Conservation (phyloP, 2,329 filamentous ascomycete genomes). For the Cryphonectria carpinicola region DNA sequence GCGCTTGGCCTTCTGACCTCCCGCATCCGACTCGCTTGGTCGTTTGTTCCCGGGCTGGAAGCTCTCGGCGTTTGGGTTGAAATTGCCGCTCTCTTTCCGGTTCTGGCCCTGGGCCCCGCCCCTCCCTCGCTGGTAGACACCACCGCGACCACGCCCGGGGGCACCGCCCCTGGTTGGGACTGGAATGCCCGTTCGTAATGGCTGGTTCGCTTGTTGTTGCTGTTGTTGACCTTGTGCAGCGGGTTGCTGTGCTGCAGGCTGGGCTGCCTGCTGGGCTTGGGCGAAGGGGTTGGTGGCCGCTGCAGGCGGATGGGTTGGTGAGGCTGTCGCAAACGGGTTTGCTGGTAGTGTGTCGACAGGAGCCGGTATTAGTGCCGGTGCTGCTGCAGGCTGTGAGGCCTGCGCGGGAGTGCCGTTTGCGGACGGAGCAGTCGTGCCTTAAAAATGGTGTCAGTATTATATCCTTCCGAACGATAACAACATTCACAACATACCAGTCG, state of each 20-base stretch:
- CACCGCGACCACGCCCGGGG: slow-evolving; percentile 33
- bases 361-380: not conserved
- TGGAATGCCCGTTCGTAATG: slow-evolving; percentile 33
- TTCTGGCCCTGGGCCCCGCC: slow-evolving; percentile 40
- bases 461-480: not conserved
- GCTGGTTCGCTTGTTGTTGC: slow-evolving; percentile 21
- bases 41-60: slow-evolving; percentile 61
- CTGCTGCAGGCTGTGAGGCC: slow-evolving; percentile 23
- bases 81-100: slow-evolving; percentile 45
- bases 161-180: slow-evolving; percentile 33
- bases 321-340: slow-evolving; percentile 28
- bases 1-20: slow-evolving; percentile 38
- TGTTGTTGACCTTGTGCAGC: slow-evolving; percentile 10
- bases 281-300: slow-evolving; percentile 18
- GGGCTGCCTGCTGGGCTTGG: slow-evolving; percentile 23
- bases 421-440: slow-evolving; percentile 17
- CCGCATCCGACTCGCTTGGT: slow-evolving; percentile 45
- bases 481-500: slow-evolving; percentile 17
- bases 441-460: slow-evolving; percentile 3
- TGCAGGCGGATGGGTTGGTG: slow-evolving; percentile 7
- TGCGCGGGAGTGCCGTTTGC: slow-evolving; percentile 24
- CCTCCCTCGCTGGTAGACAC: slow-evolving; percentile 36
- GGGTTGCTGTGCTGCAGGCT: slow-evolving; percentile 30
- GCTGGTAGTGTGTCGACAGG: slow-evolving; percentile 15
- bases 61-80: slow-evolving; percentile 56